phyloP scores from a whole-genome alignment of 352 stramenopile genomes.

The Elongisporangium anandrum region DNA sequence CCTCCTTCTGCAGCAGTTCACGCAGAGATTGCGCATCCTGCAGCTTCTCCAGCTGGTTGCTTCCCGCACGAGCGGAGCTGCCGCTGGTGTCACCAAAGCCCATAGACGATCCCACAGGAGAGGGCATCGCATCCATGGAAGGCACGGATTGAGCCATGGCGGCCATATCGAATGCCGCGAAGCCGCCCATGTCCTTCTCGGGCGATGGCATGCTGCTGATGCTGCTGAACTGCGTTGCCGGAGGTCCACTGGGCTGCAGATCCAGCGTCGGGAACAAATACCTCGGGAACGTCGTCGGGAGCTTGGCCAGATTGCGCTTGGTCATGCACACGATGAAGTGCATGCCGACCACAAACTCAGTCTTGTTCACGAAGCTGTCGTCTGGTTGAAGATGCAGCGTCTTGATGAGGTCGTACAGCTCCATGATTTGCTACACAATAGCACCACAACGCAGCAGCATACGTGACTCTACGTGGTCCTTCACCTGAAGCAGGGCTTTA shows the following conservation, averaged over 20 bases:
- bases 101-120: neutral
- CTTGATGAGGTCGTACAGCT: constrained; percentile 49
- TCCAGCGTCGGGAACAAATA: constrained; percentile 65
- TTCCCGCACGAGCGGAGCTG: neutral
- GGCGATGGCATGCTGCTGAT: constrained; percentile 39
- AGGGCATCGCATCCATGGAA: neutral
- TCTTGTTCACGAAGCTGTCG: constrained; percentile 27
- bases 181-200: constrained; percentile 19
- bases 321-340: constrained; percentile 80
- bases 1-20: constrained; percentile 37
- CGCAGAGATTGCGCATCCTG: constrained; percentile 26
- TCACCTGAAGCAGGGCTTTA: no score
- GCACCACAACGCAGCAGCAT: neutral
- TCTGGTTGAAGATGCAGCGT: constrained; percentile 27
- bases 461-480: neutral
- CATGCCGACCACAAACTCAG: constrained; percentile 68
- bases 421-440: constrained; percentile 27
- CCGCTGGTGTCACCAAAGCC: constrained; percentile 2
- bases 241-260: constrained; percentile 19
- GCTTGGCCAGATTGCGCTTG: constrained; percentile 47
- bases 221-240: neutral
- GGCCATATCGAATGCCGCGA: constrained; percentile 7
- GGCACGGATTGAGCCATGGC: neutral
- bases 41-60: constrained; percentile 22
- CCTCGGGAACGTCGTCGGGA: constrained; percentile 43